Evolutionary conservation across 805 yeast species (phyloP).

Genomic region (Huiozyma naganishii): DNA sequence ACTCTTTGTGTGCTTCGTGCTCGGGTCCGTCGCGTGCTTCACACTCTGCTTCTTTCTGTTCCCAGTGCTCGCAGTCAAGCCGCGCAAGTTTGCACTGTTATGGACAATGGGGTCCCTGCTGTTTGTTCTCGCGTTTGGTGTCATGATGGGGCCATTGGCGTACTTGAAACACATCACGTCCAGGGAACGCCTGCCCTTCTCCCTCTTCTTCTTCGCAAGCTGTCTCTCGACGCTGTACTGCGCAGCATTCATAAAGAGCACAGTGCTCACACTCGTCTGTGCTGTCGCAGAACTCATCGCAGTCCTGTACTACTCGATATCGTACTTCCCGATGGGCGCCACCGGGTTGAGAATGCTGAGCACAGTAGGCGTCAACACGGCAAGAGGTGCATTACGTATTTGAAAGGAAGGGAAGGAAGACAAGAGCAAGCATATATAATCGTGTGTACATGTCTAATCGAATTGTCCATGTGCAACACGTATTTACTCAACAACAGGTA

Average conservation of each 20-base stretch:
- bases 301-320: slow-evolving; percentile 78
- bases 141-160: slow-evolving; percentile 83
- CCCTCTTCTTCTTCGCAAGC: slow-evolving; percentile 69
- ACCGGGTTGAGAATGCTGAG: slow-evolving; percentile 54
- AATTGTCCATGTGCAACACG: not conserved
- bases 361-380: slow-evolving; percentile 46
- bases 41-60: slow-evolving; percentile 69
- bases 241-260: slow-evolving; percentile 55
- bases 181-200: slow-evolving; percentile 66
- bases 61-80: slow-evolving; percentile 82
- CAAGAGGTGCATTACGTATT: slow-evolving; percentile 30
- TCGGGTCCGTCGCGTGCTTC: slow-evolving; percentile 74
- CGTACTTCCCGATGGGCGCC: slow-evolving; percentile 94
- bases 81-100: slow-evolving; percentile 77
- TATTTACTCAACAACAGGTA: not conserved
- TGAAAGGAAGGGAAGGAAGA: slow-evolving; percentile 5
- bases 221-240: slow-evolving; percentile 70
- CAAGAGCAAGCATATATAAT: not conserved
- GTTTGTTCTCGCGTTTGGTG: slow-evolving; percentile 82
- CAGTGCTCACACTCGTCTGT: slow-evolving; percentile 65
- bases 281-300: slow-evolving; percentile 73
- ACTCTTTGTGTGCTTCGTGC: slow-evolving; percentile 66
- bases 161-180: slow-evolving; percentile 67
- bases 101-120: slow-evolving; percentile 90
- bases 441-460: not conserved